Evolutionary conservation across 352 stramenopile genomes (phyloP).

Genomic region (Phytophthora multivora): DNA sequence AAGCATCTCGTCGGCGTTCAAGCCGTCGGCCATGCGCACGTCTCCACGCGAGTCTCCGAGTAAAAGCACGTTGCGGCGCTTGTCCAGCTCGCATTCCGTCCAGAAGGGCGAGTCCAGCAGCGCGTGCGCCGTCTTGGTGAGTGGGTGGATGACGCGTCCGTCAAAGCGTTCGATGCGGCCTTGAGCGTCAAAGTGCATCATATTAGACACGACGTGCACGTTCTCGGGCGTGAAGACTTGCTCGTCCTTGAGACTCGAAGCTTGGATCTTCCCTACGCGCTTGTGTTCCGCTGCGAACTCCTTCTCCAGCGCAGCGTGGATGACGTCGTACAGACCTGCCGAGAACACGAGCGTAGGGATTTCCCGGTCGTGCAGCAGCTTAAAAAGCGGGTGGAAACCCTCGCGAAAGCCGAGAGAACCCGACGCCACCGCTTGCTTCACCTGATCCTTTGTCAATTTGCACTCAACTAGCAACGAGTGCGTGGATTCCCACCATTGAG

Average conservation of each 20-base stretch:
- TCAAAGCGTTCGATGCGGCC: constrained; percentile 57
- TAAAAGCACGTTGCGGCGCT: constrained; percentile 66
- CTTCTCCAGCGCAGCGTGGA: constrained; percentile 50
- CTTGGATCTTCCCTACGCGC: not conserved
- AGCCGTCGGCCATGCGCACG: constrained; percentile 56
- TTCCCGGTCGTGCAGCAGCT: constrained; percentile 34
- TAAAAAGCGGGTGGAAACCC: constrained; percentile 57
- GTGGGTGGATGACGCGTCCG: constrained; percentile 65
- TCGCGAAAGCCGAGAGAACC: constrained; percentile 33
- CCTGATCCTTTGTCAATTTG: constrained; percentile 48
- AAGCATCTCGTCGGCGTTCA: constrained; percentile 64
- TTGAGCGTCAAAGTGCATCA: constrained; percentile 67
- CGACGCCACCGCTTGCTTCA: constrained; percentile 36
- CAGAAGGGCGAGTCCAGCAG: constrained; percentile 63
- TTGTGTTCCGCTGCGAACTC: constrained; percentile 39
- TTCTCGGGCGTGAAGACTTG: constrained; percentile 41
- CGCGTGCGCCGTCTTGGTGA: constrained; percentile 78
- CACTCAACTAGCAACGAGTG: constrained; percentile 53
- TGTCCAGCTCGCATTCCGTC: constrained; percentile 50
- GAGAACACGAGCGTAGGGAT: constrained; percentile 68
- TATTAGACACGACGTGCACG: constrained; percentile 77
- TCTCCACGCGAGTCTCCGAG: constrained; percentile 70
- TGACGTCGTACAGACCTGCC: constrained; percentile 59
- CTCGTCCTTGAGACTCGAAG: not conserved
- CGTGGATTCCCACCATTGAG: constrained; percentile 57